Conservation (phyloP, 1,139 yeast genomes). For the Candida tropicalis region DNA sequence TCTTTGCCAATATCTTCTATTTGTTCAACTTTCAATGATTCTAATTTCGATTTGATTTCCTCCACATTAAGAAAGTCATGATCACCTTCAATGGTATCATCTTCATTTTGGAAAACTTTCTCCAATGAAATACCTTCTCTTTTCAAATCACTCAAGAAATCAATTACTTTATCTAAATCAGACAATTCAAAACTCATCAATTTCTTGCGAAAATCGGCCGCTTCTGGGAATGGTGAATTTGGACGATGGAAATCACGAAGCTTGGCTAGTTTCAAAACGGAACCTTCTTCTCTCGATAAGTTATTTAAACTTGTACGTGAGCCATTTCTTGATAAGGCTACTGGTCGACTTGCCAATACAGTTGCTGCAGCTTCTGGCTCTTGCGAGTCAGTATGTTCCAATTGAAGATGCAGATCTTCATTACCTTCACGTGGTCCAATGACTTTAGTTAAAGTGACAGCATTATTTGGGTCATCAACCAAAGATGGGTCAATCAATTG, state of each 20-base stretch:
- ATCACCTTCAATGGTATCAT: slow-evolving; percentile 9
- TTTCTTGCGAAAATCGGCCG: slow-evolving; percentile 51
- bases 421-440: slow-evolving; percentile 7
- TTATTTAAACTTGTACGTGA: slow-evolving; percentile 39
- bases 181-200: slow-evolving; percentile 47
- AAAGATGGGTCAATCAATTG: slow-evolving; percentile 49
- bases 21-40: slow-evolving; percentile 16
- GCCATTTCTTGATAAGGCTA: slow-evolving; percentile 34
- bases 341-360: slow-evolving; percentile 24
- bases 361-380: slow-evolving; percentile 11
- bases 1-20: slow-evolving; percentile 8
- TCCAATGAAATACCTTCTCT: slow-evolving; percentile 53
- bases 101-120: slow-evolving; percentile 44
- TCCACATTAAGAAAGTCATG: slow-evolving; percentile 20
- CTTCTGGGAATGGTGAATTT: slow-evolving; percentile 20
- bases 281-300: slow-evolving; percentile 46
- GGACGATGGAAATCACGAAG: slow-evolving; percentile 30
- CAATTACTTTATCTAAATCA: slow-evolving; percentile 56
- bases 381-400: slow-evolving; percentile 5
- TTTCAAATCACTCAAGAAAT: slow-evolving; percentile 51
- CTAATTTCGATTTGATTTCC: slow-evolving; percentile 23
- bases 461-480: slow-evolving; percentile 22
- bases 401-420: slow-evolving; percentile 3
- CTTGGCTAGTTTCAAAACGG: slow-evolving; percentile 36
- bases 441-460: slow-evolving; percentile 15